These are phyloP conservation scores for Yarrowia porcina DNA, from an alignment of 805 yeast genomes.

Conservation along the genomic window DNA sequence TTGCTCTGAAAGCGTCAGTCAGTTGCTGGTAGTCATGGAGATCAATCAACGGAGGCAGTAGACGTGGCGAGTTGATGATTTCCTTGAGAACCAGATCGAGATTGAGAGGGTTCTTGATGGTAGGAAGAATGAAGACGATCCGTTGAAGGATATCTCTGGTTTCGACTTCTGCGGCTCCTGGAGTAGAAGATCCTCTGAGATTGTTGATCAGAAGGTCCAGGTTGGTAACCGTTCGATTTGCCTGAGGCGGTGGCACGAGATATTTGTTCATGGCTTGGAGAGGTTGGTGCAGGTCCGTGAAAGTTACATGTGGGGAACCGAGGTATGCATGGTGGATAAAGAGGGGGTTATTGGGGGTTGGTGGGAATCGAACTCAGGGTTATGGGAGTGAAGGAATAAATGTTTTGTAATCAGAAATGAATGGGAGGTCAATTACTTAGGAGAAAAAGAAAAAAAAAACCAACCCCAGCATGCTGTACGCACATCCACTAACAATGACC, in stretches of 20 bases:
- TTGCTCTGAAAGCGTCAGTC: constrained; percentile 32
- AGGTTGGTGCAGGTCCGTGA: neutral
- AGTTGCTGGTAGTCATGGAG: constrained; percentile 24
- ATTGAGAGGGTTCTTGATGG: constrained; percentile 33
- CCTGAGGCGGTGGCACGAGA: constrained; percentile 2
- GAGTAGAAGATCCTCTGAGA: constrained; percentile 10
- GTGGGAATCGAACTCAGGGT: neutral
- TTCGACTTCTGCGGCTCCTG: constrained; percentile 10
- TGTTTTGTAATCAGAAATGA: too few relatives aligned
- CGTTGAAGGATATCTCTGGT: constrained; percentile 3
- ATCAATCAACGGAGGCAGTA: constrained; percentile 26
- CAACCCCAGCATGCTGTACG: too few relatives aligned
- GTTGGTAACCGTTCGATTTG: constrained; percentile 14
- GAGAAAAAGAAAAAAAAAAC: too few relatives aligned
- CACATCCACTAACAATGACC: too few relatives aligned
- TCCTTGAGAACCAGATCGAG: constrained; percentile 30
- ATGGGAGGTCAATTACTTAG: too few relatives aligned
- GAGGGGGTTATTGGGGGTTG: neutral
- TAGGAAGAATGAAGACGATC: constrained; percentile 27
- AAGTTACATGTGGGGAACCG: constrained; percentile 18
- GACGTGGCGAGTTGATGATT: constrained; percentile 29
- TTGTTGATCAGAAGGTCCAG: constrained; percentile 27
- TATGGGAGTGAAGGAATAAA: too few relatives aligned
- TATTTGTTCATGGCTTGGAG: constrained; percentile 8
- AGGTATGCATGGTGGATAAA: neutral